phyloP scores from a whole-genome alignment of 805 yeast genomes.

The Candida gorgasii region DNA sequence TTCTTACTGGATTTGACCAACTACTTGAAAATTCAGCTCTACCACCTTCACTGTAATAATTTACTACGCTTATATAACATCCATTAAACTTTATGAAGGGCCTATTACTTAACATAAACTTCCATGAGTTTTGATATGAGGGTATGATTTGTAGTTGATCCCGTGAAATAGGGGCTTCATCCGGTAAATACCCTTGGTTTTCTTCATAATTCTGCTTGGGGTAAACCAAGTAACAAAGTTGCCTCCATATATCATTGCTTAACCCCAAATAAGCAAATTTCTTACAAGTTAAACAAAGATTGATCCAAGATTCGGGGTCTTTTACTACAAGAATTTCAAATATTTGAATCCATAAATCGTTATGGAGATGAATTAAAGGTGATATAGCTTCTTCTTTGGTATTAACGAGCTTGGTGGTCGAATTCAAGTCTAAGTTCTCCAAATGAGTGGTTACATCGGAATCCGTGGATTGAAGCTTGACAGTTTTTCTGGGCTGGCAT shows the following conservation, averaged over 20 bases:
- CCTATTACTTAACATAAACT: constrained; percentile 56
- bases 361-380: constrained; percentile 43
- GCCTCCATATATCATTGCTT: constrained; percentile 50
- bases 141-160: constrained; percentile 31
- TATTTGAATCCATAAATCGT: constrained; percentile 57
- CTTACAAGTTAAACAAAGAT: constrained; percentile 59
- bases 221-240: constrained; percentile 51
- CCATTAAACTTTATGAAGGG: constrained; percentile 85
- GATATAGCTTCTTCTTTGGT: constrained; percentile 43
- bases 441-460: constrained; percentile 27
- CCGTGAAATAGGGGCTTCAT: constrained; percentile 30
- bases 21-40: constrained; percentile 62
- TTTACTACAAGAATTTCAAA: constrained; percentile 45
- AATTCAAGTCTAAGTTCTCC: constrained; percentile 24
- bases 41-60: constrained; percentile 83
- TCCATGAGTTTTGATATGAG: constrained; percentile 38
- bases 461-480: constrained; percentile 5
- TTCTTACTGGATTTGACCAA: constrained; percentile 74
- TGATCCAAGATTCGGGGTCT: constrained; percentile 67
- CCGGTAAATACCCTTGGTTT: constrained; percentile 28
- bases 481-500: constrained; percentile 21
- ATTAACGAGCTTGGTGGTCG: too few species aligned
- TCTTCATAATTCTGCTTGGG: constrained; percentile 55
- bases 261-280: constrained; percentile 60
- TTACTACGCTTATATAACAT: constrained; percentile 80